A percentile compares a stretch with the other conserved stretches of the same genome.
These are phyloP conservation scores for Ophiocordyceps camponoti-rufipedis DNA, from an alignment of 2,329 filamentous ascomycete species.

Conservation along the genomic window DNA sequence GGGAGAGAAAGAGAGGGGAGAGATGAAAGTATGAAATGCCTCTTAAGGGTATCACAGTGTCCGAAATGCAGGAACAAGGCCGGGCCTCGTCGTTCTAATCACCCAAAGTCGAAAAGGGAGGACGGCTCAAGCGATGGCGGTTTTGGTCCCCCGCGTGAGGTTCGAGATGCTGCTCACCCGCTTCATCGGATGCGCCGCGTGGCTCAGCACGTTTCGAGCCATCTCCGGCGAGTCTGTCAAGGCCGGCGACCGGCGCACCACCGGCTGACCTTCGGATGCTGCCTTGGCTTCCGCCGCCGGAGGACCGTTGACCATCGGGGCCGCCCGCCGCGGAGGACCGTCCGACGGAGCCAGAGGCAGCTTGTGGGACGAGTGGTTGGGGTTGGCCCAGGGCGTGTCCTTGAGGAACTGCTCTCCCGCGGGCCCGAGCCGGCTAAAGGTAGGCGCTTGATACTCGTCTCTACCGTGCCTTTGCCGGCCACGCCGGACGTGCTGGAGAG, in stretches of 20 bases:
- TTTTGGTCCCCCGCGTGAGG: constrained; percentile 15
- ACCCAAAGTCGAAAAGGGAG: neutral
- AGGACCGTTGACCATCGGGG: constrained; percentile 5
- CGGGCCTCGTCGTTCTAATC: constrained; percentile 2
- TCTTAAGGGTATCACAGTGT: constrained; percentile 19
- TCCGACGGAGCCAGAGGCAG: constrained; percentile 14
- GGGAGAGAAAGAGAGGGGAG: neutral
- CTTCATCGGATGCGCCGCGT: constrained; percentile 14
- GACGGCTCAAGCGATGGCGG: constrained; percentile 13
- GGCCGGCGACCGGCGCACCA: constrained; percentile 10
- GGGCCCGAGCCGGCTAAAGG: constrained; percentile 35
- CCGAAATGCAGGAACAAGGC: constrained; percentile 10
- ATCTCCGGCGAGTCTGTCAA: constrained; percentile 25
- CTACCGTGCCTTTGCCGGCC: constrained; percentile 20
- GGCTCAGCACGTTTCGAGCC: constrained; percentile 17
- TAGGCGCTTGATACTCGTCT: constrained; percentile 21
- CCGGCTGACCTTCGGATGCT: constrained; percentile 6
- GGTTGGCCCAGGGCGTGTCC: constrained; percentile 83
- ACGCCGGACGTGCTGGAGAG: constrained; percentile 14
- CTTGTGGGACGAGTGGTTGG: constrained; percentile 57
- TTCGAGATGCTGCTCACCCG: constrained; percentile 13
- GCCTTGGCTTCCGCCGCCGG: constrained; percentile 8
- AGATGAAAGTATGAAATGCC: constrained; percentile 4
- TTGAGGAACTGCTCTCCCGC: constrained; percentile 78
- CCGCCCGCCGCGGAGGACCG: constrained; percentile 6